Conservation (phyloP, 2,329 filamentous ascomycete genomes). For the Akanthomyces muscarius region DNA sequence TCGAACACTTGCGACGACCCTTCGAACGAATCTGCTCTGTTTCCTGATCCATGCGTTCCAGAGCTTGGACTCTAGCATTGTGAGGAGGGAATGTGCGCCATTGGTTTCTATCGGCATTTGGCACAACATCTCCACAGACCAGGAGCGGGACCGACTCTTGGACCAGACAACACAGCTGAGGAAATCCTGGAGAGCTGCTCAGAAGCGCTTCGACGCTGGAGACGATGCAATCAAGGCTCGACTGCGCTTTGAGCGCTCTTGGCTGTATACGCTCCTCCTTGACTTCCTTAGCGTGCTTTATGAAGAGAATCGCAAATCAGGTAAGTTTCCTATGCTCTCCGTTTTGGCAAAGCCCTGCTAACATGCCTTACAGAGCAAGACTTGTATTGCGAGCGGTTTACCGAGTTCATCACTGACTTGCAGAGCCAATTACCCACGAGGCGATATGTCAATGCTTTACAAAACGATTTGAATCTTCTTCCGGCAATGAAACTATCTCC, state of each 20-base stretch:
- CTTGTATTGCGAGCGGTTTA: constrained; percentile 85
- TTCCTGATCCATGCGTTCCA: constrained; percentile 93
- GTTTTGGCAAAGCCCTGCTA: background rate
- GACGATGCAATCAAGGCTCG: constrained; percentile 75
- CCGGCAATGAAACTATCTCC: constrained; percentile 74
- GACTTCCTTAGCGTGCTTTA: constrained; percentile 78
- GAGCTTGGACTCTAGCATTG: constrained; percentile 80
- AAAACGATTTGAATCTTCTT: constrained; percentile 81
- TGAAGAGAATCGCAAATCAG: constrained; percentile 35
- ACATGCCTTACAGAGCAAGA: constrained; percentile 55
- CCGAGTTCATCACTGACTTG: constrained; percentile 85
- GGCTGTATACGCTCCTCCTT: constrained; percentile 82
- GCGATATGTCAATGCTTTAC: constrained; percentile 83
- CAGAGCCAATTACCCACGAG: constrained; percentile 91
- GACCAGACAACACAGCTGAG: constrained; percentile 69
- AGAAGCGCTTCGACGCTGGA: constrained; percentile 80
- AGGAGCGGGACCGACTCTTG: constrained; percentile 67
- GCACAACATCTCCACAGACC: constrained; percentile 83
- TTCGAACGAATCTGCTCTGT: constrained; percentile 78
- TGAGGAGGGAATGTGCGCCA: constrained; percentile 94
- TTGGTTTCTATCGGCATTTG: constrained; percentile 92
- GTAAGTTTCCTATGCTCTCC: background rate
- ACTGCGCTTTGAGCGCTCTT: constrained; percentile 85
- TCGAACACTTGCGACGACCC: constrained; percentile 56
- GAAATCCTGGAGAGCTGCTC: constrained; percentile 86